These are phyloP conservation scores for Lanzia echinophila DNA, from an alignment of 2,329 filamentous ascomycete species.

Conservation along the genomic window DNA sequence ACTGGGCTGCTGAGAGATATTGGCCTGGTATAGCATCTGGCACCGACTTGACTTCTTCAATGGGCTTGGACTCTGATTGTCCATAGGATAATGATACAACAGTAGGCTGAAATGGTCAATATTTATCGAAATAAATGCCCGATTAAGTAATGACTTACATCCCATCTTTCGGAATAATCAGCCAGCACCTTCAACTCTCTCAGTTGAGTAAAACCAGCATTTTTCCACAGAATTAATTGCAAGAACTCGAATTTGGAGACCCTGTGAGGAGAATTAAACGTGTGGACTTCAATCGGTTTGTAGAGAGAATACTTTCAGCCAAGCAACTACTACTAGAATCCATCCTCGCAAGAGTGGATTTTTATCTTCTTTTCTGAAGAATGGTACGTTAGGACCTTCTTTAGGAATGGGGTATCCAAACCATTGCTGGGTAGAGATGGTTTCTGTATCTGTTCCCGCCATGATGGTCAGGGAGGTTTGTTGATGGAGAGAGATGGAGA, in stretches of 20 bases:
- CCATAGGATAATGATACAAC: slow-evolving; percentile 45
- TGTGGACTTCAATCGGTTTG: neutral
- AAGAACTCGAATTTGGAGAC: slow-evolving; percentile 54
- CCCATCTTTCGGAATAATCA: slow-evolving; percentile 39
- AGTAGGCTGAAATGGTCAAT: slow-evolving; percentile 39
- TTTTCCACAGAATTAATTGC: slow-evolving; percentile 61
- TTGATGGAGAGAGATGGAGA: neutral
- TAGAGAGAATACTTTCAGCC: slow-evolving; percentile 42
- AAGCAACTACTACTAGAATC: slow-evolving; percentile 53
- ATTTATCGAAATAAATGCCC: neutral
- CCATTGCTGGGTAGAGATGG: neutral
- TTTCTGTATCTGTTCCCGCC: neutral
- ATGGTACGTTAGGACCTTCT: slow-evolving; percentile 32
- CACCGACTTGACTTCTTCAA: slow-evolving; percentile 36
- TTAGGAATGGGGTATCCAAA: slow-evolving; percentile 24
- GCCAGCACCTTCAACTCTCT: slow-evolving; percentile 42
- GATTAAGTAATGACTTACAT: slow-evolving; percentile 35
- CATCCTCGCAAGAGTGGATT: slow-evolving; percentile 67
- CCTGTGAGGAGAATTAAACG: slow-evolving; percentile 24
- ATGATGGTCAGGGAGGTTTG: neutral
- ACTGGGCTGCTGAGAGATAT: slow-evolving; percentile 69
- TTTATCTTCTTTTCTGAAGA: slow-evolving; percentile 44
- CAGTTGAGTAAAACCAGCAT: slow-evolving; percentile 50
- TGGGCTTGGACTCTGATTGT: slow-evolving; percentile 6
- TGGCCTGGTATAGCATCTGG: slow-evolving; percentile 39